Evolutionary conservation across 2,329 filamentous ascomycete genomes (phyloP).

Genomic region (Pyrenophora teres): DNA sequence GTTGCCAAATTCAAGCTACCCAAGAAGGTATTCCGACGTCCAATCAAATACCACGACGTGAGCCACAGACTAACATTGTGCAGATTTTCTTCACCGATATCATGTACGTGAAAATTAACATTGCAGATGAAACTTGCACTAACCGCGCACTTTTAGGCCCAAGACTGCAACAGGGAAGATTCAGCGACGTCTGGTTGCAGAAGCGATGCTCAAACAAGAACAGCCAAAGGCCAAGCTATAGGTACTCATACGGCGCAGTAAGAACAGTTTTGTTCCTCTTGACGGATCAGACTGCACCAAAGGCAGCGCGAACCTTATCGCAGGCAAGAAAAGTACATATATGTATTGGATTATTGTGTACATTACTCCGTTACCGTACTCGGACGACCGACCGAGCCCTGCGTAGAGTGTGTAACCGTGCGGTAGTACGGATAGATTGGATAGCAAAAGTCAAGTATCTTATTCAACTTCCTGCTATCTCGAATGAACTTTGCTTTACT

Average conservation of each 20-base stretch:
- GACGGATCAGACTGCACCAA: constrained; percentile 2
- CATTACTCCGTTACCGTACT: constrained; percentile 2
- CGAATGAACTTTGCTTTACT: constrained; percentile 1
- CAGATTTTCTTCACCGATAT: constrained; percentile 79
- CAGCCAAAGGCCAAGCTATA: constrained; percentile 59
- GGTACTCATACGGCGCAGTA: constrained; percentile 4
- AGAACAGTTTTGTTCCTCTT: background rate
- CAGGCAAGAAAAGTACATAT: background rate
- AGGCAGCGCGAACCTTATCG: background rate
- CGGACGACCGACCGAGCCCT: constrained; percentile 3
- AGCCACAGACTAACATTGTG: constrained; percentile 24
- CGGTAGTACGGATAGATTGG: constrained; percentile 15
- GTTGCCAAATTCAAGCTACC: constrained; percentile 85
- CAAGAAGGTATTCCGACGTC: constrained; percentile 65
- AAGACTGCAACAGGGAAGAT: constrained; percentile 94
- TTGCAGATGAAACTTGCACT: constrained; percentile 8
- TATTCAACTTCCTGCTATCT: constrained; percentile 4
- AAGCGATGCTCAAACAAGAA: constrained; percentile 78
- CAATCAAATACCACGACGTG: constrained; percentile 12
- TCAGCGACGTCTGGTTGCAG: constrained; percentile 82
- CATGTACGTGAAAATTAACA: constrained; percentile 56
- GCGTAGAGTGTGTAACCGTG: constrained; percentile 7
- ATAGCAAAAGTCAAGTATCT: constrained; percentile 8
- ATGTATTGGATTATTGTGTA: constrained; percentile 5
- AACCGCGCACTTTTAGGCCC: constrained; percentile 50